Conservation (phyloP, 306 rosid species). For the Cicer pinnatifidum region DNA sequence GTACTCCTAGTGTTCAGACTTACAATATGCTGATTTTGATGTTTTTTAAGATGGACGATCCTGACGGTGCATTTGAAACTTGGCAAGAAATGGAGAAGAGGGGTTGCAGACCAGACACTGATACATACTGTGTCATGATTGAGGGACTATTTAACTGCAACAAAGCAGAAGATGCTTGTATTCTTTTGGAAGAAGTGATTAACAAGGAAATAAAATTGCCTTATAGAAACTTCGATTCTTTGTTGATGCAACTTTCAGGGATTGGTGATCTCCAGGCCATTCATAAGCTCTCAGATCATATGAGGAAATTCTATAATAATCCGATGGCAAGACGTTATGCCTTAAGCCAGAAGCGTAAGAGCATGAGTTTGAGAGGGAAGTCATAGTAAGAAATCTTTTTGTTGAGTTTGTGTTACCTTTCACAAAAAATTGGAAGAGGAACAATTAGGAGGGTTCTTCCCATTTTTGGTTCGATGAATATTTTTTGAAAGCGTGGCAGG, state of each 20-base stretch:
- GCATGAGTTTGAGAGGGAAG: conserved; percentile 72
- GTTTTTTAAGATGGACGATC: conserved; percentile 74
- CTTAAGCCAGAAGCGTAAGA: conserved; percentile 71
- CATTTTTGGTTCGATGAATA: conserved; percentile 32
- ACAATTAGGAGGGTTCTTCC: conserved; percentile 11
- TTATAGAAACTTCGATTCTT: conserved; percentile 66
- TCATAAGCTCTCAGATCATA: conserved; percentile 80
- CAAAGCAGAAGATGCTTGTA: conserved; percentile 68
- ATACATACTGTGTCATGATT: conserved; percentile 77
- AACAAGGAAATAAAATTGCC: conserved; percentile 78
- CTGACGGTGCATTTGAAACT: conserved; percentile 77
- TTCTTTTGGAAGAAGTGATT: conserved; percentile 73
- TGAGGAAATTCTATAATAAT: conserved; percentile 86
- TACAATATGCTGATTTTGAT: conserved; percentile 85
- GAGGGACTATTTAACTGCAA: conserved; percentile 79
- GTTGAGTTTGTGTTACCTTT: conserved; percentile 33
- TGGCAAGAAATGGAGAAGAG: conserved; percentile 80
- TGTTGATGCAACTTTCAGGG: conserved; percentile 71
- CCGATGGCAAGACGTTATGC: conserved; percentile 85
- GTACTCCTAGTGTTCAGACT: conserved; percentile 83
- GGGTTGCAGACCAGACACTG: conserved; percentile 61
- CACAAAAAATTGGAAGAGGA: conserved; percentile 30
- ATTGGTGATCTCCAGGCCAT: conserved; percentile 78
- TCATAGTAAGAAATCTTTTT: conserved; percentile 34
- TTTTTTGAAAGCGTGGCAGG: conserved; percentile 27